Evolutionary conservation across 495 filamentous ascomycete genomes (phyloP).

Genomic region (Neurospora sublineolata): DNA sequence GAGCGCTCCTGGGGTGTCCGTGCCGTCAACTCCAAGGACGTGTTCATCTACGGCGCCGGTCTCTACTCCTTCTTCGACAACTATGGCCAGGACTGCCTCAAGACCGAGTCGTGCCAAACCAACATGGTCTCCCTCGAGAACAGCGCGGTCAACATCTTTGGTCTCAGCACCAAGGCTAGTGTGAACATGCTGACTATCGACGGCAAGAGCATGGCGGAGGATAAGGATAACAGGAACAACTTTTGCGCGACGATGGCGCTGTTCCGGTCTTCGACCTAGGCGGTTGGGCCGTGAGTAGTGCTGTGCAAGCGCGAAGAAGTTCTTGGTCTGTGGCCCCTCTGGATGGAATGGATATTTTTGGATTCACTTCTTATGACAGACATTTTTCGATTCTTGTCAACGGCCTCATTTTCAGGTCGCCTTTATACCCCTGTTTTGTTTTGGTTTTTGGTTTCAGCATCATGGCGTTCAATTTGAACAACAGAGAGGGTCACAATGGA

Average conservation of each 20-base stretch:
- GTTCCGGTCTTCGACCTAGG: slow-evolving; percentile 24
- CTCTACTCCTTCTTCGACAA: slow-evolving; percentile 84
- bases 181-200: slow-evolving; percentile 69
- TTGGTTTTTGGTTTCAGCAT: neutral
- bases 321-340: neutral
- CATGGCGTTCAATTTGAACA: neutral
- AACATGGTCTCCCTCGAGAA: slow-evolving; percentile 80
- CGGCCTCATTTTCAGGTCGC: neutral
- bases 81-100: slow-evolving; percentile 68
- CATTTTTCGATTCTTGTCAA: neutral
- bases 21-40: slow-evolving; percentile 53
- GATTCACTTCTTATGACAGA: neutral
- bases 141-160: slow-evolving; percentile 57
- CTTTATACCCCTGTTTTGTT: neutral
- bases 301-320: neutral
- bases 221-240: slow-evolving; percentile 56
- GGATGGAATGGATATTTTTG: neutral
- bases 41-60: slow-evolving; percentile 67
- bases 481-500: neutral
- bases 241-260: slow-evolving; percentile 68
- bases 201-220: slow-evolving; percentile 41
- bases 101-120: slow-evolving; percentile 65
- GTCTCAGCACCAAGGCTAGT: slow-evolving; percentile 77
- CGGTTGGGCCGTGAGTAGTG: neutral
- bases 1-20: slow-evolving; percentile 80